Conservation (phyloP, 345 rosid genomes). For the Rhizophora mangle region DNA sequence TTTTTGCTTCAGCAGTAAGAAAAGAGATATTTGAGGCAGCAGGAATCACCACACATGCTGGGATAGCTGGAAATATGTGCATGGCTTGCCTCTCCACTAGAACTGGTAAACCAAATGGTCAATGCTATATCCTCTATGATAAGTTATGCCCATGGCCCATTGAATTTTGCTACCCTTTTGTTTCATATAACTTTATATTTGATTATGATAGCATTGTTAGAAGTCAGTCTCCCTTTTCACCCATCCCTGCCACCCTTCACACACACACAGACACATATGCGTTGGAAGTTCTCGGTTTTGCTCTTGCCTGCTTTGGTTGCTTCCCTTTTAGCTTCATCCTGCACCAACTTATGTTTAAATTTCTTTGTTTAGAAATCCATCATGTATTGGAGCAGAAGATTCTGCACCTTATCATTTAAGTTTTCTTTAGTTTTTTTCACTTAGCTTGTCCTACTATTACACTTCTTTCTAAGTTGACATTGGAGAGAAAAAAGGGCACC, state of each 20-base stretch:
- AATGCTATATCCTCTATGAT: constrained; percentile 59
- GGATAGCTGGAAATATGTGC: constrained; percentile 82
- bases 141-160: constrained; percentile 34
- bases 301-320: no score
- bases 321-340: no score
- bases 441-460: no score
- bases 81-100: constrained; percentile 93
- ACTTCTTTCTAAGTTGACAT: background rate
- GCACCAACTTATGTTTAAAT: no score
- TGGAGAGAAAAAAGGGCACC: background rate
- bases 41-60: constrained; percentile 82
- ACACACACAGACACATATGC: no score
- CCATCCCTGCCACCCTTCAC: no score
- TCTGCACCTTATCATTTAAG: no score
- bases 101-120: constrained; percentile 82
- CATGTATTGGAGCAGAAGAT: background rate
- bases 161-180: background rate
- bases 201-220: background rate
- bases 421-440: no score
- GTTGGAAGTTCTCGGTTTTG: no score
- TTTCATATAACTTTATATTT: background rate
- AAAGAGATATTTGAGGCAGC: constrained; percentile 71
- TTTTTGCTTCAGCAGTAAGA: constrained; percentile 65
- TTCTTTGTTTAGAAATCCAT: no score
- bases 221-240: no score